These are phyloP conservation scores for Cladosporium sp. DNA, from an alignment of 2,329 filamentous ascomycete species.

Conservation along the genomic window DNA sequence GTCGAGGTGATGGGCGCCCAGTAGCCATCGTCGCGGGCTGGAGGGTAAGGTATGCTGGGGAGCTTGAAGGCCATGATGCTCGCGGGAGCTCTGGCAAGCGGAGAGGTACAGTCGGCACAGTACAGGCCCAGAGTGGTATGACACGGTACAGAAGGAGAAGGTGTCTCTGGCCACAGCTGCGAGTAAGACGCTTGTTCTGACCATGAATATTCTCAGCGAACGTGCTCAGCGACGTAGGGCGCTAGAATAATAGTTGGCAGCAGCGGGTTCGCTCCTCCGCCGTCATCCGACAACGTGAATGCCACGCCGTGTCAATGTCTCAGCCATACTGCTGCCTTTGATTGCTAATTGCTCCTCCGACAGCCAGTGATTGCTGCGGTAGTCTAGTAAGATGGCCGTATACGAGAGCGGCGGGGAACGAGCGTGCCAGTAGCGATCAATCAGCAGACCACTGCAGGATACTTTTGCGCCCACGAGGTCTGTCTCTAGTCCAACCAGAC, in stretches of 20 bases:
- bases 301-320: neutral
- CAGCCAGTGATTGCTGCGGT: neutral
- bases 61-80: constrained; percentile 43
- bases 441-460: constrained; percentile 16
- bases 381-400: neutral
- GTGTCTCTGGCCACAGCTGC: neutral
- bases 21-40: constrained; percentile 36
- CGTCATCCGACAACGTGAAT: neutral
- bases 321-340: neutral
- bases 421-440: neutral
- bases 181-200: neutral
- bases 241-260: constrained; percentile 17
- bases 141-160: neutral
- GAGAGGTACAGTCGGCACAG: constrained; percentile 14
- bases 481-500: neutral
- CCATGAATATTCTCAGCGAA: neutral
- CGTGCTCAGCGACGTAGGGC: constrained; percentile 6
- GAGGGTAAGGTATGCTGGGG: constrained; percentile 37
- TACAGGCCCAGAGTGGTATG: neutral
- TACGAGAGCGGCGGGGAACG: neutral
- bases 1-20: constrained; percentile 73
- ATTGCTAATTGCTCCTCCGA: neutral
- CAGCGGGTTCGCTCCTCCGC: constrained; percentile 12
- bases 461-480: constrained; percentile 8
- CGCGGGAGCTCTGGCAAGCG: neutral